A percentile compares a stretch with the other conserved stretches of the same genome.
phyloP scores from a whole-genome alignment of 345 rosid species.

The Populus tremula region DNA sequence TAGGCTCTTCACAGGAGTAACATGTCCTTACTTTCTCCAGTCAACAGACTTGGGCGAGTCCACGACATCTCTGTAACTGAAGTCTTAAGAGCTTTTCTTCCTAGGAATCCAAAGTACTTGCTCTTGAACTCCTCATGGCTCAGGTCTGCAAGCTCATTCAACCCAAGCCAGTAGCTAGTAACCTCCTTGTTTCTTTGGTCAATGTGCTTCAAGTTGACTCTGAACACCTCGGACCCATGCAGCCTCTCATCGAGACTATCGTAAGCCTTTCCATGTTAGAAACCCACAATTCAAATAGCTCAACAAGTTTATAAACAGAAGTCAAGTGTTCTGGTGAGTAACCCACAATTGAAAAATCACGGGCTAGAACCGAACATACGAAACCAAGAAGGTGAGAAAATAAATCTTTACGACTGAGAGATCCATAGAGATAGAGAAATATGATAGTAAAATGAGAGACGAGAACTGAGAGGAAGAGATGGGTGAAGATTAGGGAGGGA shows the following conservation, averaged over 20 bases:
- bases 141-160: slow-evolving; percentile 75
- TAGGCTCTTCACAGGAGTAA: slow-evolving; percentile 71
- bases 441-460: neutral
- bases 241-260: slow-evolving; percentile 60
- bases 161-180: slow-evolving; percentile 65
- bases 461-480: slow-evolving; percentile 3
- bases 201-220: slow-evolving; percentile 71
- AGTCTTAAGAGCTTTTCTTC: slow-evolving; percentile 30
- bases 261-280: slow-evolving; percentile 59
- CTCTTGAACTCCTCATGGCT: slow-evolving; percentile 75
- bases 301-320: slow-evolving; percentile 51
- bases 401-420: slow-evolving; percentile 25
- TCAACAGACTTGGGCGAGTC: slow-evolving; percentile 63
- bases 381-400: slow-evolving; percentile 35
- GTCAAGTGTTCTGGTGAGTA: slow-evolving; percentile 58
- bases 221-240: slow-evolving; percentile 62
- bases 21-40: slow-evolving; percentile 83
- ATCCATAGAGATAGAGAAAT: slow-evolving; percentile 31
- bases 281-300: slow-evolving; percentile 75
- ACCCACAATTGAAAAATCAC: slow-evolving; percentile 75
- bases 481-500: slow-evolving; percentile 16
- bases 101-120: slow-evolving; percentile 47
- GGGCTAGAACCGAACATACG: slow-evolving; percentile 40
- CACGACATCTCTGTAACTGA: slow-evolving; percentile 33
- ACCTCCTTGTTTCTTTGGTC: slow-evolving; percentile 65